Evolutionary conservation across 106 monocot genomes (phyloP), one percentile per base, ranked within the genome.

Genomic region (Acorus gramineus): DNA sequence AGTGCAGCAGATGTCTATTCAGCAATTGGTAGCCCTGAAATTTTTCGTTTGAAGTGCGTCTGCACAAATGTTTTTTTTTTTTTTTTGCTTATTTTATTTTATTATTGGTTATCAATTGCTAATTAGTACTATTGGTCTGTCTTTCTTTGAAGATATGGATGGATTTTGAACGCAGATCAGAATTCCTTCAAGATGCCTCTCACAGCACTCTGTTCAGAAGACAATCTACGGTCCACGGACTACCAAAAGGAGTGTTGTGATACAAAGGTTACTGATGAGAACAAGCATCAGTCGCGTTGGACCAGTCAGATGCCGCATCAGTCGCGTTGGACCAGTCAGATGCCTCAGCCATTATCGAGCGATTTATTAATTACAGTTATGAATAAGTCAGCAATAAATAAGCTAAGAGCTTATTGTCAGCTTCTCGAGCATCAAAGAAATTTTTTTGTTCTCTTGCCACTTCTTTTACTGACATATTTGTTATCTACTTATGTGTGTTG

Each of bases 41-140:
- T 71, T 68, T 84, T 88, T 45, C 80, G 84, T 43, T 69, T 88
- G 64, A 84, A 84, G 88, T 87, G 74, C 42, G 14, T 50, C 58
- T 1, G 28, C 28, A 28, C 28, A 28, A 28, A 28, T 67, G 47
- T 42, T 57, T 55, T 59, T n/a, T 4, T 14, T 50, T 11, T 61
- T 61, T 52, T 53, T 50, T 6, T 60, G 4, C 2, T 9, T 71
- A 28, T 28, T 28, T 28, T 28, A 28, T 28, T 28, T 28, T 28
- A 28, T 28, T 28, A 0, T 28, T 28, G 28, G 14, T 61, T 45
- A 11, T 61, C 14, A 10, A 46, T 61, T 46, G 43, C 46, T 4
- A 11, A 6, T 61, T 61, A 44, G 44, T 61, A 46, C 44, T 10
- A 55, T 51, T 14, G 5, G 44, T 55, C 46, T 54, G 52, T 46